Base-by-base conservation (phyloP, 2,329 filamentous ascomycete genomes). In the Aspergillus jensenii region DNA sequence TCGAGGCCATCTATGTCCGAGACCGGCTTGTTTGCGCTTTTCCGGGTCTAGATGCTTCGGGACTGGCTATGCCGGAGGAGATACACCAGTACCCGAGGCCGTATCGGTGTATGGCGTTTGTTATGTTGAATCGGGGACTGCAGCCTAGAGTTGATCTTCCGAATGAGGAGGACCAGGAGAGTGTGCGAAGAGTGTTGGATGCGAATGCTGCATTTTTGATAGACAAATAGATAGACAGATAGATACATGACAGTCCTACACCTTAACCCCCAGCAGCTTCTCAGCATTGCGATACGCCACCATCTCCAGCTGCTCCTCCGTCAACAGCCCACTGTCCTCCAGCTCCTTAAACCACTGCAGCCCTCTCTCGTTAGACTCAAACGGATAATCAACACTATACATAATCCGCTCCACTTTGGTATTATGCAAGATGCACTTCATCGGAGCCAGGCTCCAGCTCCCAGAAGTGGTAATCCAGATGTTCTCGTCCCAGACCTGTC, bases 211-310 rank as follows among this genome's bases (percentile, higher is more conserved):
- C 47, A 14, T 50, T 21, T 33, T 50, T 25, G 33, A 39, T 31
- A n/a, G 45, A n/a, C 12, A 25, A 15, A 14, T 21, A 31, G 12
- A 46, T 21, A 21, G 6, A 12, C 4, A 17, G 19, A 9, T 9
- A 31, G 8, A 31, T 11, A 31, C 8, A 31, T 31, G 8, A 45
- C 43, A 27, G 2, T 31, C 11, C 21, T 46, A 15, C 9, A 25
- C 69, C 54, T 71, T 73, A 1, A 74, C 53, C 21, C 67, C 55
- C 43, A 85, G 67, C 62, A 84, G 65, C 35, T 68, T 74, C 65
- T 82, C 78, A 4, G 82, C 81, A 70, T 85, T 86, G 59, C 71
- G 71, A 68, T 78, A 81, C 0, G 75, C 78, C 62, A 85, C 79
- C 43, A 68, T 72, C 46, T 81, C 78, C 62, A 83, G 74, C 54